Base-by-base conservation (phyloP, 306 rosid genomes). In the Glycyrrhiza uralensis region DNA sequence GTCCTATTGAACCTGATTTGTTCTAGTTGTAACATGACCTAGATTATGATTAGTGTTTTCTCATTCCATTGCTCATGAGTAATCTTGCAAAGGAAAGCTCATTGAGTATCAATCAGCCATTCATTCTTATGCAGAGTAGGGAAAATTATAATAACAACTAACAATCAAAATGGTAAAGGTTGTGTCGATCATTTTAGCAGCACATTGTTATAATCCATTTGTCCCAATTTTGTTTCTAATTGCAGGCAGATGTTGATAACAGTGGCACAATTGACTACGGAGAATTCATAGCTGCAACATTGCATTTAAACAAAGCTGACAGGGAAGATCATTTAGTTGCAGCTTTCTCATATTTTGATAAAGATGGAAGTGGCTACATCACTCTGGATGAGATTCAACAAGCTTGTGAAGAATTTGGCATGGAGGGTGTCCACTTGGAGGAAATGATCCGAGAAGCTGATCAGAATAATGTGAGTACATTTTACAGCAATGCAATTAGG, bases 271-370 rank as follows among this genome's bases (percentile, higher is more conserved):
- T 88, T 15, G 97, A 91, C 77, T 87, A 87, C 5, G 64, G 80
- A 15, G 97, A 91, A 84, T 91, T 91, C 87, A 85, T 91, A 85
- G 95, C 96, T 9, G 96, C 96, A 73, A 92, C 93, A 7, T 73
- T 89, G 81, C 96, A 92, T 86, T 52, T 92, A 39, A 89, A 87
- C 81, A 83, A 92, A 73, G 71, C 83, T 22, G 80, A 72, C 22
- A 84, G 55, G 39, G 96, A 92, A 77, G 92, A 89, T 67, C 84
- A 89, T 71, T 64, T 92, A 9, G 65, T 72, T 45, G 85, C 90
- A 41, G 96, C 97, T 28, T 92, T 92, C 81, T 85, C 92, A 23
- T 87, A 85, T 69, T 91, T 91, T 47, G 97, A 91, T 86, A 87
- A 85, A 79, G 90, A 86, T 14, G 91, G 91, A 19, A 91, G 89